A percentile compares a stretch with the other conserved stretches of the same genome.
phyloP scores from a whole-genome alignment of 352 stramenopile species.

The Pseudoperonospora humuli region DNA sequence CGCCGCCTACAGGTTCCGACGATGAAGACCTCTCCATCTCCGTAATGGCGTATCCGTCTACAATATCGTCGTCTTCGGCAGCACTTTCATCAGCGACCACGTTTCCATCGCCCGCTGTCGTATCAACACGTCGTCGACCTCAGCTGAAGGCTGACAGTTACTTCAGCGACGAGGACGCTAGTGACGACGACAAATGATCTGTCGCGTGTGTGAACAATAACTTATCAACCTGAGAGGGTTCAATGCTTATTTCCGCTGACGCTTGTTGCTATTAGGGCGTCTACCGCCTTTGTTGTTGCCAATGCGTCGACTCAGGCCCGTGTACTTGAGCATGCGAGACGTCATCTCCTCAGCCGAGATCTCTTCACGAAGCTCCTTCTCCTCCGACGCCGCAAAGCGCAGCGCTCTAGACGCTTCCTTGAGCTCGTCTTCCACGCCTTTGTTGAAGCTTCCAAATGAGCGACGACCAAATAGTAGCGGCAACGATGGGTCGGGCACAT shows the following conservation, averaged over 20 bases:
- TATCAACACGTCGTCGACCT: slow-evolving; percentile 20
- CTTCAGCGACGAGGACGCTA: slow-evolving; percentile 76
- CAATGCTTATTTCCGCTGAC: slow-evolving; percentile 45
- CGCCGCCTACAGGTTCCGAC: slow-evolving; percentile 36
- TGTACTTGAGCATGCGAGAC: slow-evolving; percentile 80
- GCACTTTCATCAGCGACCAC: neutral
- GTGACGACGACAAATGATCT: slow-evolving; percentile 39
- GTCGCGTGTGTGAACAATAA: slow-evolving; percentile 17
- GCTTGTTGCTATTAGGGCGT: slow-evolving; percentile 33
- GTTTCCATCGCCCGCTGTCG: slow-evolving; percentile 3
- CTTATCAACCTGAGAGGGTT: slow-evolving; percentile 17
- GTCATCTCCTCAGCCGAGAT: slow-evolving; percentile 80
- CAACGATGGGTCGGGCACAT: slow-evolving; percentile 69
- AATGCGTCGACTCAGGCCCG: slow-evolving; percentile 42
- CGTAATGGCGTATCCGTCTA: slow-evolving; percentile 53
- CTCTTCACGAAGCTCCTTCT: slow-evolving; percentile 69
- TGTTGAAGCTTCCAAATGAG: slow-evolving; percentile 80
- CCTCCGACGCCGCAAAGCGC: slow-evolving; percentile 53
- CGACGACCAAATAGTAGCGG: slow-evolving; percentile 65
- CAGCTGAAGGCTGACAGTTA: slow-evolving; percentile 42
- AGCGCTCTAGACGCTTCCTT: slow-evolving; percentile 47
- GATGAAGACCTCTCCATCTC: slow-evolving; percentile 59
- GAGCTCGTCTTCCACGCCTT: slow-evolving; percentile 74
- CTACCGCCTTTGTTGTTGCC: slow-evolving; percentile 21
- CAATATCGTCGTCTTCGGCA: slow-evolving; percentile 3